Conservation (phyloP, 1,139 yeast genomes). For the Kodamaea derodonti region DNA sequence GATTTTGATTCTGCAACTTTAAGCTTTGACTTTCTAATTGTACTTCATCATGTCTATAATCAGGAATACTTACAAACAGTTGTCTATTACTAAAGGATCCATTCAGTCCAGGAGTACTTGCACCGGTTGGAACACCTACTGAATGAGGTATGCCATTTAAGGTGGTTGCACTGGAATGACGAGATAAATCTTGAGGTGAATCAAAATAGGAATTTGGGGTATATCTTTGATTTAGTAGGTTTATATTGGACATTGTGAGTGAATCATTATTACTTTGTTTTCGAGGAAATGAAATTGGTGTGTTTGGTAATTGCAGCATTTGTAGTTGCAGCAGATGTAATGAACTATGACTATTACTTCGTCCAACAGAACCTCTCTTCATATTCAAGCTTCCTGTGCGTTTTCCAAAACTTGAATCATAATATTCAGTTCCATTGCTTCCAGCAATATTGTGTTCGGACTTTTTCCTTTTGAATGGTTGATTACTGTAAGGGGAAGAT, state of each 20-base stretch:
- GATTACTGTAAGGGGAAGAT: constrained; percentile 12
- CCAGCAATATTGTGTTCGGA: constrained; percentile 28
- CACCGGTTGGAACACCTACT: constrained; percentile 12
- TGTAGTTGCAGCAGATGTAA: constrained; percentile 9
- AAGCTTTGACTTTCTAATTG: neutral
- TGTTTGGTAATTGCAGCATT: constrained; percentile 5
- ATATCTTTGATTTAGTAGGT: constrained; percentile 25
- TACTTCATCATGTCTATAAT: constrained; percentile 3
- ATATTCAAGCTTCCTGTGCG: constrained; percentile 9
- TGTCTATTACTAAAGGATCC: constrained; percentile 4
- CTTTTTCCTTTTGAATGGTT: constrained; percentile 42
- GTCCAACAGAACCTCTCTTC: neutral
- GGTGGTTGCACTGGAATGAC: constrained; percentile 13
- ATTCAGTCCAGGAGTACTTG: constrained; percentile 24
- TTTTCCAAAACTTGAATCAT: constrained; percentile 13
- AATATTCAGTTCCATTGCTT: constrained; percentile 9
- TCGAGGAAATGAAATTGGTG: neutral
- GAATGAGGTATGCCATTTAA: constrained; percentile 7
- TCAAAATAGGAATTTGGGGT: constrained; percentile 27
- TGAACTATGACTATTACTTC: constrained; percentile 3
- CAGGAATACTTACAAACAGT: constrained; percentile 8
- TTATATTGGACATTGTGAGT: constrained; percentile 27
- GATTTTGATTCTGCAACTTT: too few relatives aligned
- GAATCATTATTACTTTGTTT: constrained; percentile 11
- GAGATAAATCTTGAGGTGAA: constrained; percentile 7